Conservation (phyloP, 2,329 filamentous ascomycete genomes). For the Pseudogymnoascus sp. region DNA sequence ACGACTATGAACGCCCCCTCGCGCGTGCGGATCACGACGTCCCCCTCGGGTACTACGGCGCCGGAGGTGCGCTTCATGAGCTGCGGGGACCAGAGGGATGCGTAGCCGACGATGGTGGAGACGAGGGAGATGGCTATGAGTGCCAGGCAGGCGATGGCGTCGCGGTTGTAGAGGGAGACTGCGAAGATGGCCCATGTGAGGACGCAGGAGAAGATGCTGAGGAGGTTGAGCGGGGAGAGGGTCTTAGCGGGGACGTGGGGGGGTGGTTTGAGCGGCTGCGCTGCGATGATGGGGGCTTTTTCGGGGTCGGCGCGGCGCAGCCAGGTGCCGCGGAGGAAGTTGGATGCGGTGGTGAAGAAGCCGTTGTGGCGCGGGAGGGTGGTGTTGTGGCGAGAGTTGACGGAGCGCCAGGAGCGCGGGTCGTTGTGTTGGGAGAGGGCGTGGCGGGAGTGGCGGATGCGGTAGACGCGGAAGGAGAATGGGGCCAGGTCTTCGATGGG, state of each 20-base stretch:
- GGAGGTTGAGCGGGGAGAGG: constrained; percentile 48
- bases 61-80: constrained; percentile 46
- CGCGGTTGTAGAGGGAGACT: constrained; percentile 37
- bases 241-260: constrained; percentile 44
- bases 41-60: constrained; percentile 42
- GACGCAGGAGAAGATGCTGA: constrained; percentile 46
- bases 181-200: constrained; percentile 44
- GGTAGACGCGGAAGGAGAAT: constrained; percentile 44
- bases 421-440: background rate
- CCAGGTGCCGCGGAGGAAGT: background rate
- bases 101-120: constrained; percentile 49
- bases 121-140: constrained; percentile 47
- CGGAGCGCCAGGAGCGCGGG: background rate
- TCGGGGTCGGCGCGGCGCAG: background rate
- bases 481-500: constrained; percentile 45
- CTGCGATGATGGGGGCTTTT: background rate
- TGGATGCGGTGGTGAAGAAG: background rate
- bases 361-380: background rate
- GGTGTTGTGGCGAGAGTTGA: background rate
- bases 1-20: constrained; percentile 55
- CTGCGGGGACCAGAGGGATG: constrained; percentile 51
- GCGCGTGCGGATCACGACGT: constrained; percentile 56
- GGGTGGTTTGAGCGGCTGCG: constrained; percentile 28
- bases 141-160: constrained; percentile 48
- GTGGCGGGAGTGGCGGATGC: constrained; percentile 40